phyloP scores from a whole-genome alignment of 176 grass and related monocot genomes.

The Metroxylon sagu region DNA sequence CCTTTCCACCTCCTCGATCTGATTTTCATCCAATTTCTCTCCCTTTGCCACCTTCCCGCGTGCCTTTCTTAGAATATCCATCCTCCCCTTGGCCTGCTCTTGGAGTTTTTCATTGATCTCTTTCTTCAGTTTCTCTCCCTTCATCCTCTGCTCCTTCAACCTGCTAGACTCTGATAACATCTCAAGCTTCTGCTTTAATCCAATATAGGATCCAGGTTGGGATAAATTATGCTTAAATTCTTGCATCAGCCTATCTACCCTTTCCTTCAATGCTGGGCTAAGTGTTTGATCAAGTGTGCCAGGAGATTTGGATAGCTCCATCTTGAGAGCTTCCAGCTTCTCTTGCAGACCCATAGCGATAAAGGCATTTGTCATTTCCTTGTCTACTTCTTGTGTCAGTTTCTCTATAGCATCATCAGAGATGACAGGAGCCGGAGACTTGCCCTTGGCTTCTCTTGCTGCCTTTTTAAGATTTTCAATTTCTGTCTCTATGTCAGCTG shows the following conservation, averaged over 20 bases:
- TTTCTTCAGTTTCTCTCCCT: slow-evolving; percentile 21
- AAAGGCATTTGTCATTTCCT: slow-evolving; percentile 25
- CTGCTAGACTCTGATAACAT: slow-evolving; percentile 7
- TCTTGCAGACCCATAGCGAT: slow-evolving; percentile 17
- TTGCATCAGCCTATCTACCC: slow-evolving; percentile 8
- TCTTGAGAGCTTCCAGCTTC: slow-evolving; percentile 17
- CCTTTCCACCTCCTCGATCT: slow-evolving; percentile 5
- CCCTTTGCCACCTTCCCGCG: slow-evolving; percentile 2
- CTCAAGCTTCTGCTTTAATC: slow-evolving; percentile 22
- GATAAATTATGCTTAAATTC: slow-evolving; percentile 17
- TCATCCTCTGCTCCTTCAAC: neutral
- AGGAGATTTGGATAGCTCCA: slow-evolving; percentile 12
- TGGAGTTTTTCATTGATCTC: slow-evolving; percentile 17
- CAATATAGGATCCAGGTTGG: slow-evolving; percentile 2
- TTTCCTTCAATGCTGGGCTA: slow-evolving; percentile 15
- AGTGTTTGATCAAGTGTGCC: neutral
- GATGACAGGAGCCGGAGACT: neutral
- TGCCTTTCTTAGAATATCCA: slow-evolving; percentile 7
- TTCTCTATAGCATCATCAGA: slow-evolving; percentile 6
- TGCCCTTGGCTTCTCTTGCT: slow-evolving; percentile 6
- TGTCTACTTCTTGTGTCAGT: slow-evolving; percentile 13
- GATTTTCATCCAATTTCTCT: slow-evolving; percentile 1
- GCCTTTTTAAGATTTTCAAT: slow-evolving; percentile 4
- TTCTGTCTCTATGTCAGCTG: slow-evolving; percentile 15
- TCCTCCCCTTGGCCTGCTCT: slow-evolving; percentile 11